Evolutionary conservation across 1,139 yeast genomes (phyloP).

Genomic region (Suhomyces kunorum): DNA sequence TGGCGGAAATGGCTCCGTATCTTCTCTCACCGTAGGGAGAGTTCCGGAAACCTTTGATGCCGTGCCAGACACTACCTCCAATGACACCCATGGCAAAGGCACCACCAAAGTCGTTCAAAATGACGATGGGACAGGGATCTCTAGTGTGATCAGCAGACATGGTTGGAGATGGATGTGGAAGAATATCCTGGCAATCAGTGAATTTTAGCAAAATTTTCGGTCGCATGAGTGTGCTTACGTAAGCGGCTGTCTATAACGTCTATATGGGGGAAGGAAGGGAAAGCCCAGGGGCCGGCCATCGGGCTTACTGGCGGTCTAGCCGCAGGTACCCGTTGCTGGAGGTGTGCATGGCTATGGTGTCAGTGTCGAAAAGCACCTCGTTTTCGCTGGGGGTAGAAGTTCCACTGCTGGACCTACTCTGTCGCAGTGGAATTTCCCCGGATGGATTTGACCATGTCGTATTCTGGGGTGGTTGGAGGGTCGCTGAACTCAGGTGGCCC

Average conservation of each 20-base stretch:
- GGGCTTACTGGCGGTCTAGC: too few species aligned
- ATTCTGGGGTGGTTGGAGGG: too few species aligned
- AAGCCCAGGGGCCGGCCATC: too few species aligned
- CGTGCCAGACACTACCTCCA: slow-evolving; percentile 99
- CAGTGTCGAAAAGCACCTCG: slow-evolving; percentile 8
- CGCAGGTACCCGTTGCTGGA: neutral
- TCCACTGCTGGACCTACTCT: slow-evolving; percentile 2
- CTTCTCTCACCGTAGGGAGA: slow-evolving; percentile 96
- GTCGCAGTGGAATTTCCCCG: too few species aligned
- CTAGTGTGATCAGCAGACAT: slow-evolving; percentile 97
- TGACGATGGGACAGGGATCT: slow-evolving; percentile 98
- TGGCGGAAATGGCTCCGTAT: slow-evolving; percentile 83
- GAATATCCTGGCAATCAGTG: slow-evolving; percentile 5
- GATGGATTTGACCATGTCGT: too few species aligned
- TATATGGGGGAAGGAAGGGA: slow-evolving; percentile 1
- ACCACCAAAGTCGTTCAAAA: slow-evolving; percentile 96
- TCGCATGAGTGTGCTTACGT: slow-evolving; percentile 4
- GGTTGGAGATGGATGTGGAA: slow-evolving; percentile 10
- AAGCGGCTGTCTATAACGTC: neutral
- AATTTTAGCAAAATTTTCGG: slow-evolving; percentile 9
- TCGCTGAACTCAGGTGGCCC: too few species aligned
- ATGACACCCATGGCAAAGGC: slow-evolving; percentile 98
- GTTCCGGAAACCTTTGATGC: slow-evolving; percentile 97
- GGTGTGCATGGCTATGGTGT: neutral
- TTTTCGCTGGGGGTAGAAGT: slow-evolving; percentile 7